phyloP scores from a whole-genome alignment of 2,329 filamentous ascomycete species.

The Macrophomina phaseolina region DNA sequence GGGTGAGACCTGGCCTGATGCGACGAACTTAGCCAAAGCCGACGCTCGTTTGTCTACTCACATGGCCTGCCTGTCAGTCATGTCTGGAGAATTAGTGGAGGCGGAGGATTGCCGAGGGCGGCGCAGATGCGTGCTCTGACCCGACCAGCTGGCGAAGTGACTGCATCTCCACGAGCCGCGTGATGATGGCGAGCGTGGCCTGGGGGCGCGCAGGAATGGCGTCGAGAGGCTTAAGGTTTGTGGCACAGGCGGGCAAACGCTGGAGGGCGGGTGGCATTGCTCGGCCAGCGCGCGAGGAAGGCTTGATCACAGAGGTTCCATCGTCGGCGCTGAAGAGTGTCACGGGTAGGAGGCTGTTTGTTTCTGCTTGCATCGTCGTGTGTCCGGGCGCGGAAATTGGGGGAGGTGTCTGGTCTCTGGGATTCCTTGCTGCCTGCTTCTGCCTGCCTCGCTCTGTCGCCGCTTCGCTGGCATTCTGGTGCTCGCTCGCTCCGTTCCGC shows the following conservation, averaged over 20 bases:
- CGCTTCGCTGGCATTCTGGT: background rate
- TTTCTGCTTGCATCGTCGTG: background rate
- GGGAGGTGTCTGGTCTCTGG: background rate
- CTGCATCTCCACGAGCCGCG: constrained; percentile 1
- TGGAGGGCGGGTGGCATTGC: constrained; percentile 4
- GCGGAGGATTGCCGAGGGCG: constrained; percentile 4
- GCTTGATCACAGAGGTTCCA: background rate
- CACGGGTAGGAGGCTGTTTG: background rate
- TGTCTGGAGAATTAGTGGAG: background rate
- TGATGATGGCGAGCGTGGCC: background rate
- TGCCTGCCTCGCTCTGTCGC: background rate
- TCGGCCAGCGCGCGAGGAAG: background rate
- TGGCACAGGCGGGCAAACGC: background rate
- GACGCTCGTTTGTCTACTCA: too few species aligned
- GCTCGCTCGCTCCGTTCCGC: background rate
- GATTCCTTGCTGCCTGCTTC: background rate
- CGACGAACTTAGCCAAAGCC: background rate
- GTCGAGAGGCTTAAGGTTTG: constrained; percentile 1
- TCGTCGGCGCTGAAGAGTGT: background rate
- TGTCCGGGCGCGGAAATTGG: too few species aligned
- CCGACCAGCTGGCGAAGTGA: background rate
- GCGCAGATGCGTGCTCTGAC: background rate
- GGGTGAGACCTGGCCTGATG: background rate
- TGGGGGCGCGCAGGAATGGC: background rate
- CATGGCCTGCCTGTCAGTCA: background rate